Conservation (phyloP, 805 yeast species). For the Blastobotrys attinorum region DNA sequence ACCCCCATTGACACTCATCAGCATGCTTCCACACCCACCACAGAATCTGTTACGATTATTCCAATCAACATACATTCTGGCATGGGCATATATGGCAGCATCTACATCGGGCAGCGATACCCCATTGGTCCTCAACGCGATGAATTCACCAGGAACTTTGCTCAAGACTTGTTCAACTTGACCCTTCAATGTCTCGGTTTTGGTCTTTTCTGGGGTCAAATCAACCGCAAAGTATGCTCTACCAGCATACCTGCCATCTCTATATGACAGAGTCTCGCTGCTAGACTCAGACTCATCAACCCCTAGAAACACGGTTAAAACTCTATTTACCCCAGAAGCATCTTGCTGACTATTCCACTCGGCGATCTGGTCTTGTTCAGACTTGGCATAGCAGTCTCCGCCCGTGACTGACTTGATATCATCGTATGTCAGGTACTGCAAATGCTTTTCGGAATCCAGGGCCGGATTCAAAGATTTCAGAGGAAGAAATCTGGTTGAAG, state of each 20-base stretch:
- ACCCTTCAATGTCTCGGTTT: neutral
- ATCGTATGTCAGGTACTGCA: slow-evolving; percentile 21
- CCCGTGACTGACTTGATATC: slow-evolving; percentile 28
- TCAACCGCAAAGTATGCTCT: slow-evolving; percentile 35
- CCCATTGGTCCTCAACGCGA: too few species aligned
- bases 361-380: slow-evolving; percentile 23
- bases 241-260: slow-evolving; percentile 29
- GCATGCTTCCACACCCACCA: slow-evolving; percentile 69
- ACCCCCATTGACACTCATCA: slow-evolving; percentile 35
- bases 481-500: slow-evolving; percentile 44
- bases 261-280: slow-evolving; percentile 15
- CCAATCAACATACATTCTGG: slow-evolving; percentile 84
- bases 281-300: slow-evolving; percentile 27
- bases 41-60: slow-evolving; percentile 63
- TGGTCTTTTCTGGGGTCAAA: neutral
- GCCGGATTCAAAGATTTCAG: slow-evolving; percentile 25
- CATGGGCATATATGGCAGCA: slow-evolving; percentile 70
- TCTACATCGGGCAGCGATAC: neutral
- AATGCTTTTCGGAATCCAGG: slow-evolving; percentile 5
- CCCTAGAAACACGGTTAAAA: slow-evolving; percentile 40
- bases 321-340: slow-evolving; percentile 20
- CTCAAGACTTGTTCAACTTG: neutral
- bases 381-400: slow-evolving; percentile 27
- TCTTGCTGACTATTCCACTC: slow-evolving; percentile 31
- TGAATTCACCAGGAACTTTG: slow-evolving; percentile 1